A percentile compares a stretch with the other conserved stretches of the same genome.
These are phyloP conservation scores for Microsporum ferrugineum DNA, from an alignment of 2,329 filamentous ascomycete genomes.

Conservation along the genomic window DNA sequence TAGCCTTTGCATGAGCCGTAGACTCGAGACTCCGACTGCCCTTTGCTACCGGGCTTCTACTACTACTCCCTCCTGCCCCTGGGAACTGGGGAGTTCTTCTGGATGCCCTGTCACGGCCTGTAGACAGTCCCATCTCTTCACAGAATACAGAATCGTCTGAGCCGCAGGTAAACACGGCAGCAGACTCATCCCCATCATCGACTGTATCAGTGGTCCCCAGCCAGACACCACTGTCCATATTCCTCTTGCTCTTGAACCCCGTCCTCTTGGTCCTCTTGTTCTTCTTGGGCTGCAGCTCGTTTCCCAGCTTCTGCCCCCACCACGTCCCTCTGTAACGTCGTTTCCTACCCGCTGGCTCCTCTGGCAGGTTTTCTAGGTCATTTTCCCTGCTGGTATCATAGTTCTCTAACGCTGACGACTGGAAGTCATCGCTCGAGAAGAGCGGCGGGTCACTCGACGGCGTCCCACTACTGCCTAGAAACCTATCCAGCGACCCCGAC, in stretches of 20 bases:
- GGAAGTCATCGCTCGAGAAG: conserved; percentile 39
- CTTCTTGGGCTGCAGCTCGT: neutral
- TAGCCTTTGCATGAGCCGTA: conserved; percentile 27
- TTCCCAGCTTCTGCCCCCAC: conserved; percentile 31
- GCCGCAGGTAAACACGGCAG: conserved; percentile 3
- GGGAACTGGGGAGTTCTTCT: neutral
- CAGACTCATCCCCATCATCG: neutral
- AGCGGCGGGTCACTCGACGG: conserved; percentile 36
- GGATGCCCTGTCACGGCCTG: neutral
- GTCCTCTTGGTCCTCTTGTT: conserved; percentile 31
- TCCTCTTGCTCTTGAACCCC: conserved; percentile 34
- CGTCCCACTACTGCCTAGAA: conserved; percentile 1
- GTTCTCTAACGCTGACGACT: conserved; percentile 36
- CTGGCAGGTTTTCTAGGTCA: conserved; percentile 10
- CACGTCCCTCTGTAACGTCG: conserved; percentile 36
- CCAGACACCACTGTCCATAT: conserved; percentile 39
- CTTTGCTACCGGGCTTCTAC: neutral
- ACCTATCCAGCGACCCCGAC: conserved; percentile 7
- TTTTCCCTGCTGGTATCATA: conserved; percentile 21
- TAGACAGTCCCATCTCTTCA: neutral
- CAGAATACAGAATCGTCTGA: conserved; percentile 6
- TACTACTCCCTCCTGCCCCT: neutral
- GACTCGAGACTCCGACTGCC: conserved; percentile 23
- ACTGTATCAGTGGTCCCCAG: conserved; percentile 35
- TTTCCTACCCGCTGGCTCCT: conserved; percentile 19